A percentile compares a stretch with the other conserved stretches of the same genome.
These are phyloP conservation scores for Stachybotrys elegans DNA, from an alignment of 2,329 filamentous ascomycete species.

Conservation along the genomic window DNA sequence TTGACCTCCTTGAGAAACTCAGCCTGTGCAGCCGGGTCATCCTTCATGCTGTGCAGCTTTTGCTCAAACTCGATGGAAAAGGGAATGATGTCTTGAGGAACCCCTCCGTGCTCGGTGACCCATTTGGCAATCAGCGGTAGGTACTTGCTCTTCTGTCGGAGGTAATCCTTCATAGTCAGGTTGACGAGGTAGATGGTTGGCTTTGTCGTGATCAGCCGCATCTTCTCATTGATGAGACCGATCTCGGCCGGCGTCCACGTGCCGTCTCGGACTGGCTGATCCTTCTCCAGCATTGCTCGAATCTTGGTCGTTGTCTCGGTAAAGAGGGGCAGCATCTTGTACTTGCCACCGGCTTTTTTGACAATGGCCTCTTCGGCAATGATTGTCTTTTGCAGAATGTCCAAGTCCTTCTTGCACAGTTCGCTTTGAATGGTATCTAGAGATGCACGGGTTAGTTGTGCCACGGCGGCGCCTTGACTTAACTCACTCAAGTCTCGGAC, in stretches of 20 bases:
- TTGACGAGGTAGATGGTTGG: conserved; percentile 40
- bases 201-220: conserved; percentile 40
- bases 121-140: conserved; percentile 38
- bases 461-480: neutral
- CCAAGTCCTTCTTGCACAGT: conserved; percentile 33
- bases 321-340: conserved; percentile 40
- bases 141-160: conserved; percentile 41
- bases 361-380: conserved; percentile 33
- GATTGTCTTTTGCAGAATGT: conserved; percentile 33
- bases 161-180: conserved; percentile 41
- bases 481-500: conserved; percentile 34
- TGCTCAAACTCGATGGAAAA: conserved; percentile 41
- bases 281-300: conserved; percentile 32
- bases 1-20: conserved; percentile 34
- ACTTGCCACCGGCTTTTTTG: conserved; percentile 37
- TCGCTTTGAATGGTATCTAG: conserved; percentile 20
- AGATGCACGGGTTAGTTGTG: conserved; percentile 3
- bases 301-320: conserved; percentile 37
- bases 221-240: conserved; percentile 39
- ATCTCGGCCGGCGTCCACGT: conserved; percentile 38
- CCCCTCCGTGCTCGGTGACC: conserved; percentile 38
- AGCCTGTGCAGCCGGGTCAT: conserved; percentile 27
- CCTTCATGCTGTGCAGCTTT: conserved; percentile 32
- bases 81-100: conserved; percentile 34
- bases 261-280: conserved; percentile 36